Conservation (phyloP, 768 basidiomycete species). For the Collybia nuda region DNA sequence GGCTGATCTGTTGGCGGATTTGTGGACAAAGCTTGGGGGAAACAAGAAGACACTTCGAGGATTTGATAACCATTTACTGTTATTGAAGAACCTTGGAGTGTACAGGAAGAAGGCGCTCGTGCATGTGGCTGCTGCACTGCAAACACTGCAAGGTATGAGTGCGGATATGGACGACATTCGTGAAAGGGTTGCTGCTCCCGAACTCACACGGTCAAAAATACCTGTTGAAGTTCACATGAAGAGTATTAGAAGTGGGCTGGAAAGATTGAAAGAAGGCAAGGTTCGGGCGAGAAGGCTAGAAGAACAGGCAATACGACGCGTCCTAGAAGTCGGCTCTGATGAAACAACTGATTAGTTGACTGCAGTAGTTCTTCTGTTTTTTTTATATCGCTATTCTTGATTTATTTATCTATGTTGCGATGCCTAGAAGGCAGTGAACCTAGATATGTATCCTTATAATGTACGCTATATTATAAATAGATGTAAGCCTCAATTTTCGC, state of each 20-base stretch:
- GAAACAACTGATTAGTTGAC: neutral
- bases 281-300: conserved; percentile 48
- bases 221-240: conserved; percentile 76
- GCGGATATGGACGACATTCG: conserved; percentile 78
- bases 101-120: conserved; percentile 63
- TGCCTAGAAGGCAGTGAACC: too few relatives aligned
- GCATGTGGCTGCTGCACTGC: conserved; percentile 67
- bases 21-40: conserved; percentile 72
- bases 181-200: conserved; percentile 69
- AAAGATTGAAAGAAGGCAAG: conserved; percentile 60
- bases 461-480: too few relatives aligned
- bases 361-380: too few relatives aligned
- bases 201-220: conserved; percentile 55
- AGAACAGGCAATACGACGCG: conserved; percentile 33
- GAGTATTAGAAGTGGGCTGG: conserved; percentile 65
- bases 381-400: too few relatives aligned
- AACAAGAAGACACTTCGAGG: conserved; percentile 51
- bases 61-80: conserved; percentile 46
- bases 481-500: too few relatives aligned
- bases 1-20: conserved; percentile 55
- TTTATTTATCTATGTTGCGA: too few relatives aligned
- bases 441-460: too few relatives aligned
- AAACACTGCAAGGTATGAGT: conserved; percentile 60
- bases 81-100: conserved; percentile 53
- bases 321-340: conserved; percentile 19